Evolutionary conservation across 345 rosid genomes (phyloP).

Genomic region (Abelmoschus esculentus): DNA sequence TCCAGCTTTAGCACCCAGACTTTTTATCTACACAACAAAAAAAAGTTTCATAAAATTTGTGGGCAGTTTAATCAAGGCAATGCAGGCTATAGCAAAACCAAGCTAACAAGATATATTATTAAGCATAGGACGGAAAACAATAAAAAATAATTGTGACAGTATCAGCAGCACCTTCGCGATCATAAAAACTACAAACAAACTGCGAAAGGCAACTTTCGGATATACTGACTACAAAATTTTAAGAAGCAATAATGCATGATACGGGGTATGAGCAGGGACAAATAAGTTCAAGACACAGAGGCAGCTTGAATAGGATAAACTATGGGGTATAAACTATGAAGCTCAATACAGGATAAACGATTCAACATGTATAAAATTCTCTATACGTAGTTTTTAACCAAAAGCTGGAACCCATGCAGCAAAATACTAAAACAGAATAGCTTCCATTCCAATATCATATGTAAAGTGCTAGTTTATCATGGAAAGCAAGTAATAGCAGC

Average conservation of each 20-base stretch:
- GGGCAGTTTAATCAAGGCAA: neutral
- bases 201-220: no score
- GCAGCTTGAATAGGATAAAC: neutral
- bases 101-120: constrained; percentile 8
- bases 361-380: neutral
- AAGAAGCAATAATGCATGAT: neutral
- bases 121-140: neutral
- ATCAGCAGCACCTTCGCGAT: neutral
- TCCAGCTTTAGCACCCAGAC: constrained; percentile 95
- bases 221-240: neutral
- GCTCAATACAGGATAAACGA: neutral
- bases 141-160: neutral
- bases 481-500: neutral
- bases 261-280: neutral
- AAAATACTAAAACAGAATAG: neutral
- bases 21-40: constrained; percentile 50
- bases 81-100: neutral
- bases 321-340: neutral
- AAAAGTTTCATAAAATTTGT: neutral
- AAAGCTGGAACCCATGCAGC: neutral
- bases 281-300: neutral
- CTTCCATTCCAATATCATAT: neutral
- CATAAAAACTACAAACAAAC: neutral
- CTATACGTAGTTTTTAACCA: neutral
- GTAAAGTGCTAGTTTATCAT: neutral